Conservation (phyloP, 345 rosid species). For the Melastoma malabathricum region DNA sequence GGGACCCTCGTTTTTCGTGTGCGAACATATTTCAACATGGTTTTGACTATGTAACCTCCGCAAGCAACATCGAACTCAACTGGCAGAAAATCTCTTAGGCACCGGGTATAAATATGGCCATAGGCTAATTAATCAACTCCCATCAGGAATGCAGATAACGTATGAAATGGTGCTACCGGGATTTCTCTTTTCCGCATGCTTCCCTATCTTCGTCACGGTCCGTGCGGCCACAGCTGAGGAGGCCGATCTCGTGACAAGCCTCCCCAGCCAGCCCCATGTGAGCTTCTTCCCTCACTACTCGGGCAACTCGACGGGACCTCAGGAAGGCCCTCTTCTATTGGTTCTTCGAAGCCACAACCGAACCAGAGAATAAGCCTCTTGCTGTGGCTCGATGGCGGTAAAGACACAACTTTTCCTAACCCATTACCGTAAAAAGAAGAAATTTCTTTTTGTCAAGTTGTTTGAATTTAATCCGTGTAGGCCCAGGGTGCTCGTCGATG, state of each 20-base stretch:
- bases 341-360: constrained; percentile 50
- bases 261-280: constrained; percentile 53
- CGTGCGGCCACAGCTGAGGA: constrained; percentile 8
- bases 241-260: constrained; percentile 24
- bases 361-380: constrained; percentile 28
- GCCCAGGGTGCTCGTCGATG: constrained; percentile 19
- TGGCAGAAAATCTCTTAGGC: too few relatives aligned
- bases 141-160: too few relatives aligned
- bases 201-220: not conserved
- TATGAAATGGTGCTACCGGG: not conserved
- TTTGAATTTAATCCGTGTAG: constrained; percentile 1
- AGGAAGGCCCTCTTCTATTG: constrained; percentile 48
- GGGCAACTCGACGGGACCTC: constrained; percentile 25
- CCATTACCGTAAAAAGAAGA: not conserved
- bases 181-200: not conserved
- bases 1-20: too few relatives aligned
- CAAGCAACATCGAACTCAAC: too few relatives aligned
- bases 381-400: constrained; percentile 77
- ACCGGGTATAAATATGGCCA: too few relatives aligned
- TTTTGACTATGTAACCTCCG: too few relatives aligned
- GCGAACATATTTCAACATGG: too few relatives aligned
- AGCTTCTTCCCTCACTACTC: constrained; percentile 48
- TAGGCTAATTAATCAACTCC: too few relatives aligned
- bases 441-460: not conserved
- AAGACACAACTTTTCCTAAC: not conserved